These are phyloP conservation scores for Sugiyamaella chiloensis DNA, from an alignment of 805 yeast species.

Conservation along the genomic window DNA sequence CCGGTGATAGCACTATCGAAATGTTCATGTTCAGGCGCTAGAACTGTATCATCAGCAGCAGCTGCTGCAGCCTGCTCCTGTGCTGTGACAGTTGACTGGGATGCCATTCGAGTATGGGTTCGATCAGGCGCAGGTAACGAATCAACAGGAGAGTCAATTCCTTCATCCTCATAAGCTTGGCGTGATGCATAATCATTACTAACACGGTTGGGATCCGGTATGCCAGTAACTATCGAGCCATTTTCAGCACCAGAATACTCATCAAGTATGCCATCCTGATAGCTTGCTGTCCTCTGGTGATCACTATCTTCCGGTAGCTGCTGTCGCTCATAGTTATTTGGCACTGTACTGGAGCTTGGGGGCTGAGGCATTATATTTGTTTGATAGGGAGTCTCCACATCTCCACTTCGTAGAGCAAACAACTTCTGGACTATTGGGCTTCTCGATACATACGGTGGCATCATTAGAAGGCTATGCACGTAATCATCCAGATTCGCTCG, in stretches of 20 bases:
- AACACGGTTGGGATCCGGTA: neutral
- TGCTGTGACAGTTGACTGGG: neutral
- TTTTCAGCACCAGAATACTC: neutral
- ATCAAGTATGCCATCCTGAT: neutral
- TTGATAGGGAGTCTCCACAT: conserved; percentile 44
- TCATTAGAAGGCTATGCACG: conserved; percentile 55
- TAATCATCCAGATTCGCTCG: conserved; percentile 55
- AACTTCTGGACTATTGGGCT: conserved; percentile 65
- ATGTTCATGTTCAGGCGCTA: conserved; percentile 11
- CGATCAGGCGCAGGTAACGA: neutral
- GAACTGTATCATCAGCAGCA: neutral
- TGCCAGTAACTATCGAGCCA: neutral
- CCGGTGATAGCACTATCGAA: conserved; percentile 17
- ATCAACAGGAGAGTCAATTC: conserved; percentile 3
- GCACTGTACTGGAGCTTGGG: conserved; percentile 13
- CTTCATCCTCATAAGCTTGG: neutral
- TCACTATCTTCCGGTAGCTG: neutral
- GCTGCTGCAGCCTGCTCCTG: neutral
- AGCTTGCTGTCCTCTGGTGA: neutral
- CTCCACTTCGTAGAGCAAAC: conserved; percentile 66
- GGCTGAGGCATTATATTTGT: conserved; percentile 35
- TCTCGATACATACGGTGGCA: conserved; percentile 75
- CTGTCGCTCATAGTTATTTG: conserved; percentile 10
- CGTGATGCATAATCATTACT: neutral
- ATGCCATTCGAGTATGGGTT: neutral